phyloP scores from a whole-genome alignment of 148 eudicot genomes.

The Rhododendron vialii region DNA sequence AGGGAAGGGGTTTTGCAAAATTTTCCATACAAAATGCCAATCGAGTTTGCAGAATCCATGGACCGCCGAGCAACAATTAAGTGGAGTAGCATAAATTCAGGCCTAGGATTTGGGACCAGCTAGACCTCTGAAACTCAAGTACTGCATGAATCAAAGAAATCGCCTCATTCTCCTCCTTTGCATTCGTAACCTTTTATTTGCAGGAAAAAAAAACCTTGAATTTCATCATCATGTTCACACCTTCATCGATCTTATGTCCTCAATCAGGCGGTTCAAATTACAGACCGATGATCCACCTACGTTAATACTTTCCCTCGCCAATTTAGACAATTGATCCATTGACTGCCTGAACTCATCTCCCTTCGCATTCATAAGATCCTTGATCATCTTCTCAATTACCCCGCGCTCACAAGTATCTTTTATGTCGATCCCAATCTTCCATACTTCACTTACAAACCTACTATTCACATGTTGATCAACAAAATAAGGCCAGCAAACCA shows the following conservation, averaged over 20 bases:
- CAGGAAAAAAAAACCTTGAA: too few relatives aligned
- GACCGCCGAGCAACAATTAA: too few relatives aligned
- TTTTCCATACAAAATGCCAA: neutral
- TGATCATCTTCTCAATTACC: conserved; percentile 24
- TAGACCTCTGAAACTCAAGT: neutral
- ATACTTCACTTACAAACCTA: conserved; percentile 38
- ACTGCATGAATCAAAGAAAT: neutral
- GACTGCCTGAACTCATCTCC: conserved; percentile 22
- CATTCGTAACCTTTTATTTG: neutral
- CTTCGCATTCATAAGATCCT: conserved; percentile 25
- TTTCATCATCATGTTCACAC: neutral
- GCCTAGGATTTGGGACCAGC: neutral
- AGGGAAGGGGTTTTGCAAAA: too few relatives aligned
- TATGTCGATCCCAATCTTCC: conserved; percentile 39
- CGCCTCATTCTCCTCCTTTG: neutral
- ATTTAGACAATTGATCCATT: conserved; percentile 8
- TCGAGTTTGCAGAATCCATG: neutral
- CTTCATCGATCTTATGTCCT: conserved; percentile 31
- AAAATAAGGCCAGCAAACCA: conserved; percentile 41
- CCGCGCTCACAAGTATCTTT: conserved; percentile 29
- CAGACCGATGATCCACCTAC: conserved; percentile 32
- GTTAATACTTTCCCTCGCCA: conserved; percentile 21
- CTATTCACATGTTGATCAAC: conserved; percentile 36
- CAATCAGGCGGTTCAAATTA: conserved; percentile 24
- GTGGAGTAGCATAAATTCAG: neutral